Base-by-base conservation (phyloP, 768 basidiomycete genomes). In the Tylopilus subfusipes region DNA sequence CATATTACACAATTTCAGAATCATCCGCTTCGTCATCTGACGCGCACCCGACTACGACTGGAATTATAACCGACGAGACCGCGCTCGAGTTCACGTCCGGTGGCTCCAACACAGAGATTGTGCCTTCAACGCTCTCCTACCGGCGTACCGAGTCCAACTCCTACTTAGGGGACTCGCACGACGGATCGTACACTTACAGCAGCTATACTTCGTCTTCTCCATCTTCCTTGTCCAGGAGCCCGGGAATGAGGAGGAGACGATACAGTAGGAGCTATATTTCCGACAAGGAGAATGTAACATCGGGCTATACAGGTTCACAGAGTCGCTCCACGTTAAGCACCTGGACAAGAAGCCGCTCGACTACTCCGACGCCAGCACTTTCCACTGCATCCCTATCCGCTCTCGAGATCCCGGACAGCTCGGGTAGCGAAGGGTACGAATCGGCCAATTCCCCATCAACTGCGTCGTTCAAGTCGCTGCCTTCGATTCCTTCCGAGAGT, bases 401-500 rank as follows among this genome's bases (percentile, higher is more conserved):
- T 18, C 68, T 66, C 13, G 71, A 72, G 24, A 62, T 68, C 5
- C 68, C 56, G 1, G 69, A 64, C 7, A 63, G 60, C 27, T 76
- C 75, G 21, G 81, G 75, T 13, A 82, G 79, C 54, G 78, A 78
- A 9, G 80, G 79, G 2, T 86, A 83, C 57, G 70, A 77, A 29
- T 70, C 75, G 2, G 73, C 74, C 4, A 55, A 58, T 24, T 70
- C 78, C 5, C 76, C 79, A 1, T 79, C 80, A 9, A 73, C 69
- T 12, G 71, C 75, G 7, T 84, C 83, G 0, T 83, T 80, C 66
- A 74, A 73, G 52, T 84, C 83, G 6, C 68, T 84, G 52, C 82
- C 83, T 1, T 80, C 79, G 4, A 84, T 84, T 56, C 83, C 83
- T 13, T 83, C 81, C 1, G 76, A 78, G 48, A 78, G 75, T 0